Percentiles rank a stretch among this genome's conserved stretches.
Conservation (phyloP, 495 filamentous ascomycete species). For the Penicillium parvum region DNA sequence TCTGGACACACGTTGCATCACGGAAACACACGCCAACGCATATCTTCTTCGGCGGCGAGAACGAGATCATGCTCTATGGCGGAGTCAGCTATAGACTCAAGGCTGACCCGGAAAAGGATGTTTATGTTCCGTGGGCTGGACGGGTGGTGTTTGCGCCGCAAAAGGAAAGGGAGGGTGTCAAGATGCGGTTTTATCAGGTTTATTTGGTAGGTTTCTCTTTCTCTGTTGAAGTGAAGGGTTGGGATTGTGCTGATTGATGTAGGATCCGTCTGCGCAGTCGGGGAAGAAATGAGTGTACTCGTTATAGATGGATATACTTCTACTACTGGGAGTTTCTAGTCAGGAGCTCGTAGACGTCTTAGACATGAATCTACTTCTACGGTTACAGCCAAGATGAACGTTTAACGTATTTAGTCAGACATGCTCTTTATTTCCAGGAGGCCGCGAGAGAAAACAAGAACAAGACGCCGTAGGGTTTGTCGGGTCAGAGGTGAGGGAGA, state of each 20-base stretch:
- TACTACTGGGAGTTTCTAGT: too few relatives aligned
- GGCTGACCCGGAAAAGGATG: slow-evolving; percentile 39
- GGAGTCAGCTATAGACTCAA: slow-evolving; percentile 54
- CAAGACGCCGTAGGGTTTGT: slow-evolving; percentile 28
- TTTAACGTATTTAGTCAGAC: slow-evolving; percentile 31
- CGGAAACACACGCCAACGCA: slow-evolving; percentile 47
- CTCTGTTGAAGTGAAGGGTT: slow-evolving; percentile 12
- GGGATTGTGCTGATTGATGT: slow-evolving; percentile 7
- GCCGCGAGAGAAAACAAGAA: slow-evolving; percentile 33
- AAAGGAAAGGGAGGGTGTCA: slow-evolving; percentile 41
- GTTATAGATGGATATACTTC: not conserved
- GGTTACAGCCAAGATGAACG: slow-evolving; percentile 10
- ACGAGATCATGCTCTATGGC: slow-evolving; percentile 61
- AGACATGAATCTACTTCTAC: slow-evolving; percentile 1
- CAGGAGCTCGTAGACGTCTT: too few relatives aligned
- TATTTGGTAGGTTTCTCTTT: slow-evolving; percentile 49
- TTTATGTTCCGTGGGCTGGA: slow-evolving; percentile 51
- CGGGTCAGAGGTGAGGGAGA: slow-evolving; percentile 29
- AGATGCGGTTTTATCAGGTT: slow-evolving; percentile 63
- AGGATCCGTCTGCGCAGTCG: slow-evolving; percentile 39
- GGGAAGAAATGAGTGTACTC: slow-evolving; percentile 30
- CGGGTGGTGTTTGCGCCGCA: slow-evolving; percentile 44
- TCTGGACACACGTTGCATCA: slow-evolving; percentile 54
- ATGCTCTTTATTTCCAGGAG: slow-evolving; percentile 39
- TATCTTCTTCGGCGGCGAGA: slow-evolving; percentile 49